phyloP scores from a whole-genome alignment of 108 stramenopile genomes.

The Fragilaria radians region DNA sequence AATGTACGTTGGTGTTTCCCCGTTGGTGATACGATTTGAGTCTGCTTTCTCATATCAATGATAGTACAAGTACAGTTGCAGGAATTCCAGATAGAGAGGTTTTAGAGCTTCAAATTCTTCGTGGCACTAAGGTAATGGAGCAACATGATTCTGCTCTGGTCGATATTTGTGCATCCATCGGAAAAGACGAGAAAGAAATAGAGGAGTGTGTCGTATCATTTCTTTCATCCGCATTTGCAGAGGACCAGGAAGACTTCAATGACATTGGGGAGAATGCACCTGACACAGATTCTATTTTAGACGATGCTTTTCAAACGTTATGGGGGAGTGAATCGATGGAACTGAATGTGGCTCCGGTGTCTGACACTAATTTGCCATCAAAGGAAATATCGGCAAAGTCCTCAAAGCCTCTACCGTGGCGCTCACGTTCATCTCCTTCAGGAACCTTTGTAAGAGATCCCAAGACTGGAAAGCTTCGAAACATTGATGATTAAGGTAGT shows the following conservation, averaged over 20 bases:
- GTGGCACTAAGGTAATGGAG: slow-evolving; percentile 51
- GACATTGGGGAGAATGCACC: background rate
- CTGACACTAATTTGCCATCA: background rate
- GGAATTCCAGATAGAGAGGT: slow-evolving; percentile 35
- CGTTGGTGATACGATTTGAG: background rate
- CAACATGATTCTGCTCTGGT: slow-evolving; percentile 63
- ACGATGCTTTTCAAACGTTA: slow-evolving; percentile 19
- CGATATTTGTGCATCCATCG: slow-evolving; percentile 46
- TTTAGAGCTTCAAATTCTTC: slow-evolving; percentile 30
- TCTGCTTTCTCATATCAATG: background rate
- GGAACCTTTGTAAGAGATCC: slow-evolving; percentile 80
- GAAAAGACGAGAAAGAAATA: slow-evolving; percentile 18
- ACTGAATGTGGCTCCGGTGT: no score
- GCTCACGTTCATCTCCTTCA: slow-evolving; percentile 58
- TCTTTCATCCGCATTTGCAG: slow-evolving; percentile 8
- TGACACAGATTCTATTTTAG: slow-evolving; percentile 12
- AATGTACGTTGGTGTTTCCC: slow-evolving; percentile 28
- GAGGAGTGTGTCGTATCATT: slow-evolving; percentile 36
- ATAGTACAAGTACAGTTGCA: slow-evolving; percentile 36
- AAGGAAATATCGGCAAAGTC: background rate
- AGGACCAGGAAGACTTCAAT: slow-evolving; percentile 12
- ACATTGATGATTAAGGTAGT: slow-evolving; percentile 31
- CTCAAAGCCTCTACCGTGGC: slow-evolving; percentile 43
- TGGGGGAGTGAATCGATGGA: slow-evolving; percentile 10
- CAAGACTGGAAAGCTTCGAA: slow-evolving; percentile 63